Conservation (phyloP, 805 yeast genomes). For the Dipodascus albidus region DNA sequence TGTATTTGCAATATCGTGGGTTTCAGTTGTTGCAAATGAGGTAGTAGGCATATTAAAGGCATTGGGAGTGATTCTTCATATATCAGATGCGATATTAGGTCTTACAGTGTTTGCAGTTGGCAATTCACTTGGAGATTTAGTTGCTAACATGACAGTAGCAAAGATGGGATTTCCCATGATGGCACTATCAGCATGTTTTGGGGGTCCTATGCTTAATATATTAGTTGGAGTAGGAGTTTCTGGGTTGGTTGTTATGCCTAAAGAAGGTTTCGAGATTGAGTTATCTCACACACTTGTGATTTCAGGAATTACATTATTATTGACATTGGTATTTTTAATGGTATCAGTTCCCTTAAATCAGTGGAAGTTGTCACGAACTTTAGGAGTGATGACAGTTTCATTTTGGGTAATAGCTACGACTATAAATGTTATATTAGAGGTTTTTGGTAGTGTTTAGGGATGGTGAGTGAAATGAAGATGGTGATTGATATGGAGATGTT, state of each 20-base stretch:
- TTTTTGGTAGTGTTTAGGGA: background rate
- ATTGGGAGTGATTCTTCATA: conserved; percentile 43
- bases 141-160: conserved; percentile 74
- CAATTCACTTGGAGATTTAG: conserved; percentile 81
- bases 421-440: conserved; percentile 19
- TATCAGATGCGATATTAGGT: conserved; percentile 76
- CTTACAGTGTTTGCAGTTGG: conserved; percentile 85
- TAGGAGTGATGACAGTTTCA: conserved; percentile 31
- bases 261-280: conserved; percentile 19
- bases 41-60: conserved; percentile 54
- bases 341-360: conserved; percentile 30
- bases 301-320: conserved; percentile 32
- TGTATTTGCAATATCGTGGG: conserved; percentile 51
- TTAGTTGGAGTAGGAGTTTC: conserved; percentile 74
- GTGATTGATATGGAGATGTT: background rate
- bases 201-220: conserved; percentile 75
- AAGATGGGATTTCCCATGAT: conserved; percentile 71
- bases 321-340: conserved; percentile 29
- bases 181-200: conserved; percentile 94
- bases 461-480: background rate
- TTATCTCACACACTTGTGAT: conserved; percentile 30
- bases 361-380: conserved; percentile 32
- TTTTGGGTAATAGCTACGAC: conserved; percentile 33
- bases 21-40: conserved; percentile 57
- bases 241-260: conserved; percentile 38